Conservation (phyloP, 1,284 basidiomycete species). For the Moesziomyces sp. region DNA sequence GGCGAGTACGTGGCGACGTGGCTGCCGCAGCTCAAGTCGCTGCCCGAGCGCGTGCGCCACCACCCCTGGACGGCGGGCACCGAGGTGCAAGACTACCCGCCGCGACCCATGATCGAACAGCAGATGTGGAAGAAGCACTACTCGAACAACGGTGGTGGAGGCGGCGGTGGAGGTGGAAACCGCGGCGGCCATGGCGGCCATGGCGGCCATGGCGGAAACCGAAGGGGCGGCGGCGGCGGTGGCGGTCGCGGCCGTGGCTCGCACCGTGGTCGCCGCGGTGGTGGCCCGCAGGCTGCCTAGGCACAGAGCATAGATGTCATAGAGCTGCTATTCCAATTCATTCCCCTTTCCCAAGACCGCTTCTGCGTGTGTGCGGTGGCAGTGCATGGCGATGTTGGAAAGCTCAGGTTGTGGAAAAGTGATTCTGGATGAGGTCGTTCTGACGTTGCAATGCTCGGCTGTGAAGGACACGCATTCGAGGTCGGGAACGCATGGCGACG, state of each 20-base stretch:
- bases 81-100: slow-evolving; percentile 40
- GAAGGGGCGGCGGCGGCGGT: slow-evolving; percentile 14
- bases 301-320: too few species aligned
- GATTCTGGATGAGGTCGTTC: too few species aligned
- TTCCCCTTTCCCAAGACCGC: too few species aligned
- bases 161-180: slow-evolving; percentile 40
- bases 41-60: slow-evolving; percentile 28
- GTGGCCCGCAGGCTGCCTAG: not conserved
- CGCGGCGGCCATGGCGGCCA: slow-evolving; percentile 69
- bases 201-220: slow-evolving; percentile 66
- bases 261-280: slow-evolving; percentile 5
- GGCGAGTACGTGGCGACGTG: slow-evolving; percentile 55
- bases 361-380: too few species aligned
- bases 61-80: slow-evolving; percentile 51
- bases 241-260: slow-evolving; percentile 1
- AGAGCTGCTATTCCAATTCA: too few species aligned
- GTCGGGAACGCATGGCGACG: too few species aligned
- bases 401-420: too few species aligned
- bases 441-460: too few species aligned
- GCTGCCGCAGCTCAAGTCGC: slow-evolving; percentile 30
- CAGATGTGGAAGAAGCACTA: slow-evolving; percentile 59
- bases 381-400: too few species aligned
- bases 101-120: slow-evolving; percentile 50
- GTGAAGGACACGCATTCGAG: too few species aligned
- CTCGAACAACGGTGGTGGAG: slow-evolving; percentile 21